Conservation (phyloP, 2,329 filamentous ascomycete species). For the Malbranchea zuffiana region DNA sequence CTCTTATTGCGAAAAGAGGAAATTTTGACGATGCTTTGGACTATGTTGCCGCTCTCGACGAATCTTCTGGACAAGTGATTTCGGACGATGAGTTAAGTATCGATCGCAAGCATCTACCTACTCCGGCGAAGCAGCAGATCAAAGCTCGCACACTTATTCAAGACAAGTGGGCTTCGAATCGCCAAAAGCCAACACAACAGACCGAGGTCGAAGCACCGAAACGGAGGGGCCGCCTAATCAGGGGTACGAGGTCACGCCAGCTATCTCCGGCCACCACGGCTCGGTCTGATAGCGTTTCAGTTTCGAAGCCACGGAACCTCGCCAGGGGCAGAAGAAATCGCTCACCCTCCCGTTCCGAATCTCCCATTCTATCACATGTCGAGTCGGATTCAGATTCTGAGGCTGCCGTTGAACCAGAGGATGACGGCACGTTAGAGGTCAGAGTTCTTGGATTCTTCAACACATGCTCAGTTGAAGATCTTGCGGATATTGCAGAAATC, state of each 20-base stretch:
- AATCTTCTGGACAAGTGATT: conserved; percentile 23
- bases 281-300: conserved; percentile 17
- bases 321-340: conserved; percentile 39
- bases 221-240: conserved; percentile 30
- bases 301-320: conserved; percentile 30
- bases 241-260: conserved; percentile 26
- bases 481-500: conserved; percentile 71
- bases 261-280: conserved; percentile 19
- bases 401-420: conserved; percentile 30
- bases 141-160: conserved; percentile 47
- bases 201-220: conserved; percentile 20
- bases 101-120: conserved; percentile 13
- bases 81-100: conserved; percentile 34
- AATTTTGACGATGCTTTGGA: conserved; percentile 47
- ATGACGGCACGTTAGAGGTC: conserved; percentile 37
- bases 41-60: conserved; percentile 34
- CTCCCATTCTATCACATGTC: conserved; percentile 26
- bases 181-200: conserved; percentile 20
- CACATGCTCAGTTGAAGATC: conserved; percentile 58
- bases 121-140: conserved; percentile 42
- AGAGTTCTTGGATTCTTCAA: conserved; percentile 75
- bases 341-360: conserved; percentile 25
- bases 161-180: conserved; percentile 47
- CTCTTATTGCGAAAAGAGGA: conserved; percentile 41
- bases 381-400: conserved; percentile 39